Conservation (phyloP, 495 filamentous ascomycete species). For the Penicillium odoratum region DNA sequence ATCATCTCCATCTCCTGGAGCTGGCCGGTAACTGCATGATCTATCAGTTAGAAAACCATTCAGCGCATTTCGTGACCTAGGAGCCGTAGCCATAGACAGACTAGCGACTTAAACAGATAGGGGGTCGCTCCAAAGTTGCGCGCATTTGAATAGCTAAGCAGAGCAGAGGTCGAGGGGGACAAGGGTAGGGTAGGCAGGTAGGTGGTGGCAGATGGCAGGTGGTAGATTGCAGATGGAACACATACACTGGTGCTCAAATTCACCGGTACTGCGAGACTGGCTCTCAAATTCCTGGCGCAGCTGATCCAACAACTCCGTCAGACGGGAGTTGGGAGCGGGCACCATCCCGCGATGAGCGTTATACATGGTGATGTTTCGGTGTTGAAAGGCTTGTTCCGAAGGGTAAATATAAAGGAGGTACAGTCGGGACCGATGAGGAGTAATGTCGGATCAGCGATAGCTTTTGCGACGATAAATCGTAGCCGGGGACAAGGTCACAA, state of each 20-base stretch:
- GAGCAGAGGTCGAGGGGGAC: not conserved
- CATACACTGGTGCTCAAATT: constrained; percentile 90
- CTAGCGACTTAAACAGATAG: constrained; percentile 11
- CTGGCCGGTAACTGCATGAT: constrained; percentile 71
- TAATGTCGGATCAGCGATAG: constrained; percentile 16
- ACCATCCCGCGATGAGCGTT: constrained; percentile 84
- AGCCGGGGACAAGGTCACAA: constrained; percentile 16
- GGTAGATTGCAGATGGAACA: constrained; percentile 19
- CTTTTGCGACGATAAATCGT: constrained; percentile 16
- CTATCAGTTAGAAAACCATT: constrained; percentile 33
- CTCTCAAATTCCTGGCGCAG: constrained; percentile 88
- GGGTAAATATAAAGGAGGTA: not conserved
- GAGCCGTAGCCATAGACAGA: constrained; percentile 16
- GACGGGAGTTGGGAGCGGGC: constrained; percentile 68
- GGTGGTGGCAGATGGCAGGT: not conserved
- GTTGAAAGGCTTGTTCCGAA: not conserved
- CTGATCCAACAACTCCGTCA: constrained; percentile 88
- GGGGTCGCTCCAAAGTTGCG: constrained; percentile 1
- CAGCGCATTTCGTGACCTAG: constrained; percentile 27
- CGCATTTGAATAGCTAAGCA: not conserved
- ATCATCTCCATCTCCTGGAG: constrained; percentile 92
- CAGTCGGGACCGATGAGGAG: not conserved
- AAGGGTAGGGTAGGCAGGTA: not conserved
- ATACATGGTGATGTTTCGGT: constrained; percentile 64
- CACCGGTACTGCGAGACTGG: constrained; percentile 70